phyloP scores from a whole-genome alignment of 345 rosid genomes.

The Eucalyptus coolabah region DNA sequence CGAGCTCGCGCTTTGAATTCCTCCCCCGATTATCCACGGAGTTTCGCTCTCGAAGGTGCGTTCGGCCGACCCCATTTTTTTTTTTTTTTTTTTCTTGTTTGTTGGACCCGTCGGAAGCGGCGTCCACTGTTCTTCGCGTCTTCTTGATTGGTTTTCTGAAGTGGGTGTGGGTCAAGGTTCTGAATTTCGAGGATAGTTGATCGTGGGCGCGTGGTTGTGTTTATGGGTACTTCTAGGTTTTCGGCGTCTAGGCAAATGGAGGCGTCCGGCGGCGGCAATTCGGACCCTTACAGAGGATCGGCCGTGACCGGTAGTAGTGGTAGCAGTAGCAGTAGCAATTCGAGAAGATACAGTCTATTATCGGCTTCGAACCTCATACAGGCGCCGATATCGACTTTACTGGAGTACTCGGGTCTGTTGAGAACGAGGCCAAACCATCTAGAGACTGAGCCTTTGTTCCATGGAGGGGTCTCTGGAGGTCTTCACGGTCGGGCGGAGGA shows the following conservation, averaged over 20 bases:
- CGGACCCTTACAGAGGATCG: constrained; percentile 55
- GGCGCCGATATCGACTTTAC: constrained; percentile 78
- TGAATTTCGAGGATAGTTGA: not conserved
- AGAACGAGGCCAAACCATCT: constrained; percentile 39
- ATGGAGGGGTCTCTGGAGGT: not conserved
- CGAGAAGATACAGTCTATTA: constrained; percentile 51
- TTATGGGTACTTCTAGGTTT: constrained; percentile 33
- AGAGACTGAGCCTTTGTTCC: constrained; percentile 43
- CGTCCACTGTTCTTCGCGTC: not conserved
- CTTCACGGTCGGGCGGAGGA: constrained; percentile 23
- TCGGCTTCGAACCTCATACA: constrained; percentile 82
- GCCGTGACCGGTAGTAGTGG: constrained; percentile 8
- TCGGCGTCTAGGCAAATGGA: constrained; percentile 60
- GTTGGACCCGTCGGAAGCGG: not conserved
- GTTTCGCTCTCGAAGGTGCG: constrained; percentile 51
- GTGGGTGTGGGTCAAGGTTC: not conserved
- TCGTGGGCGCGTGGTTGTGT: not conserved
- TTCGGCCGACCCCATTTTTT: not conserved
- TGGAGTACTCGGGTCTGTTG: constrained; percentile 90
- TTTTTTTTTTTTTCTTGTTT: not conserved
- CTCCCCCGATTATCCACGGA: constrained; percentile 27
- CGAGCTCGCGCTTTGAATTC: not conserved
- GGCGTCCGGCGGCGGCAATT: constrained; percentile 42
- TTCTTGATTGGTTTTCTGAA: not conserved
- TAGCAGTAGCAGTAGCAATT: constrained; percentile 13